Evolutionary conservation across 441 rosid species (phyloP).

Genomic region (Rhodomyrtus psidioides): DNA sequence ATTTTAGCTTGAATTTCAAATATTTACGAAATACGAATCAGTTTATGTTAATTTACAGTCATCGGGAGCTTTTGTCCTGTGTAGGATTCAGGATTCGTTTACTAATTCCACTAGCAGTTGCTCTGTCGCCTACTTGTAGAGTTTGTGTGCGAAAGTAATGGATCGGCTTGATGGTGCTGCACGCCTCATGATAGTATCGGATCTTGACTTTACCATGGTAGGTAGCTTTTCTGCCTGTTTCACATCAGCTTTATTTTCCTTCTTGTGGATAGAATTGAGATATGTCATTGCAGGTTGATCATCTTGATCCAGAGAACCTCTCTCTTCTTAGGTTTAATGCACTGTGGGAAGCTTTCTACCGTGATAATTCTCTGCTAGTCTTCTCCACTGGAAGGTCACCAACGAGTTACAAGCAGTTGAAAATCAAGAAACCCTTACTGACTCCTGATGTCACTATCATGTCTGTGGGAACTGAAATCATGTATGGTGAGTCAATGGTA

Average conservation of each 20-base stretch:
- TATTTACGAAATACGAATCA: neutral
- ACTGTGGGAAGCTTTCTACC: constrained; percentile 12
- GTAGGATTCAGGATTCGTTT: neutral
- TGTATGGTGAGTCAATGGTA: constrained; percentile 9
- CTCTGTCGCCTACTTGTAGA: neutral
- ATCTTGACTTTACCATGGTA: constrained; percentile 13
- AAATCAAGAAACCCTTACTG: constrained; percentile 4
- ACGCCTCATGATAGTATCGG: constrained; percentile 11
- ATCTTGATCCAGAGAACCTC: constrained; percentile 4
- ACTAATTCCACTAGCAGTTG: neutral
- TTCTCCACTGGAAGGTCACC: constrained; percentile 16
- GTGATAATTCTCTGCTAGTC: constrained; percentile 8
- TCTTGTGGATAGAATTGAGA: neutral
- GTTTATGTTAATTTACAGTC: neutral
- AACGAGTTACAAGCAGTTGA: constrained; percentile 2
- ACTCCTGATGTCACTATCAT: constrained; percentile 6
- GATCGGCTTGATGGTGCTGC: constrained; percentile 7
- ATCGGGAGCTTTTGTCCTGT: neutral
- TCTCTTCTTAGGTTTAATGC: constrained; percentile 16
- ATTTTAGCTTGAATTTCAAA: neutral
- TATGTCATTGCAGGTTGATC: constrained; percentile 4
- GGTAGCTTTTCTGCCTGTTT: neutral
- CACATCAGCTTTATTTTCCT: neutral
- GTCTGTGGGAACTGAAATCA: constrained; percentile 15
- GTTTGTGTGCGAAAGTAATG: neutral